Conservation (phyloP, 2,329 filamentous ascomycete genomes). For the Alternaria alternata region DNA sequence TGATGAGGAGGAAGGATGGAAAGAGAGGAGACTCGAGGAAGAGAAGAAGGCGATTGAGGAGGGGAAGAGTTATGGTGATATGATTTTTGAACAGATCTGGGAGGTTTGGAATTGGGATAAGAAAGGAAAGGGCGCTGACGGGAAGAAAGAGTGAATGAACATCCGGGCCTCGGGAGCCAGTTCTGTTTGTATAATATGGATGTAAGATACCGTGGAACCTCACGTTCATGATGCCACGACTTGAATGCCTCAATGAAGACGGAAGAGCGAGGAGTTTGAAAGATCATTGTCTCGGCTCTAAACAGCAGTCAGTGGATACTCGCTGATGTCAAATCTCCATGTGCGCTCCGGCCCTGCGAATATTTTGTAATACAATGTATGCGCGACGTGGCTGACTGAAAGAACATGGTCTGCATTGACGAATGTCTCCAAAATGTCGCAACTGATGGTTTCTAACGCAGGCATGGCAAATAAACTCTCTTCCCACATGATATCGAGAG, state of each 20-base stretch:
- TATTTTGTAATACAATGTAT: background rate
- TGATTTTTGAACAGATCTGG: conserved; percentile 58
- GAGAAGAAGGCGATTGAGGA: conserved; percentile 52
- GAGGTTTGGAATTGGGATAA: conserved; percentile 58
- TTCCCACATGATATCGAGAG: background rate
- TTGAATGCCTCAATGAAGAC: background rate
- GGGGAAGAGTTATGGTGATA: conserved; percentile 52
- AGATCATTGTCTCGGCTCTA: background rate
- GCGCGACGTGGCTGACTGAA: background rate
- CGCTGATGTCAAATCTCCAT: background rate
- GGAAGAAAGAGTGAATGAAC: conserved; percentile 22
- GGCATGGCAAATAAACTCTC: background rate
- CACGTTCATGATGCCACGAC: background rate
- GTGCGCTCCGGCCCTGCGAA: background rate
- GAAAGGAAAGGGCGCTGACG: conserved; percentile 28
- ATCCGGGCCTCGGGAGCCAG: too few relatives aligned
- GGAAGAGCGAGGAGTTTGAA: background rate
- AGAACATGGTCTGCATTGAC: background rate
- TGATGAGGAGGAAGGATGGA: conserved; percentile 56
- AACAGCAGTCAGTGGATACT: background rate
- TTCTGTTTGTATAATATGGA: background rate
- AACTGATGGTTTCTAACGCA: background rate
- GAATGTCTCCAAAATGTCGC: background rate
- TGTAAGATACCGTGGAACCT: conserved; percentile 4
- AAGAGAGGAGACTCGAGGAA: conserved; percentile 54